Evolutionary conservation across 768 basidiomycete species (phyloP), one percentile per base, ranked within the genome.

Genomic region (Leccinum boreale): DNA sequence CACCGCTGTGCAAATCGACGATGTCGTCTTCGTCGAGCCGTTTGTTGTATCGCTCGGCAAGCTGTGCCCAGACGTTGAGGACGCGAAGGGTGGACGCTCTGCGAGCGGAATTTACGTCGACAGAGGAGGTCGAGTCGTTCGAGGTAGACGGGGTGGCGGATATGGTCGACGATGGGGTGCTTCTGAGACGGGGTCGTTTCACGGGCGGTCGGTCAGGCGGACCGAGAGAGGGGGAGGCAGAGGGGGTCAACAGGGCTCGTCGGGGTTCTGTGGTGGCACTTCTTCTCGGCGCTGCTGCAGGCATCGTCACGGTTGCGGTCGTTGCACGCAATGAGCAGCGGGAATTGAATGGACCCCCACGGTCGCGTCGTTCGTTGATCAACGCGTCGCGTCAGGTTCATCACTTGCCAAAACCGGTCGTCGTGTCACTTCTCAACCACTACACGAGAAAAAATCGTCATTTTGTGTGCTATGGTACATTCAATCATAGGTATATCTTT

Each of bases 11-110:
- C 3, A 93, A 73, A 65, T 92, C 86, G 31, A 92, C 77, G 48
- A 92, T 85, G 68, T 93, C 90, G 70, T 92, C 90, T 65, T 92
- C 85, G 62, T 89, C 87, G 39, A 90, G 73, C 46, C 79, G 78
- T 52, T 82, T 79, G 33, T 81, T 78, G 67, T 91, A 87, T 24
- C 87, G 81, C 50, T 86, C 83, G 3, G 82, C 89, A 4, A 92
- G 81, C 52, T 81, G 77, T 26, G 81, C 77, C 90, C 90, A 91
- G 14, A 82, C 74, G 62, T 81, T 79, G 23, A 83, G 73, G 36
- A 91, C 74, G 3, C 85, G 84, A 62, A 77, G 71, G 5, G 79
- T 77, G 12, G 70, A 73, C 23, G 81, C 85, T 53, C 82, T 77
- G 46, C 86, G 78, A 35, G 83, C 84, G 35, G 79, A 77, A 53